These are phyloP conservation scores for Daldinia grandis DNA, from an alignment of 495 filamentous ascomycete species.

Conservation along the genomic window DNA sequence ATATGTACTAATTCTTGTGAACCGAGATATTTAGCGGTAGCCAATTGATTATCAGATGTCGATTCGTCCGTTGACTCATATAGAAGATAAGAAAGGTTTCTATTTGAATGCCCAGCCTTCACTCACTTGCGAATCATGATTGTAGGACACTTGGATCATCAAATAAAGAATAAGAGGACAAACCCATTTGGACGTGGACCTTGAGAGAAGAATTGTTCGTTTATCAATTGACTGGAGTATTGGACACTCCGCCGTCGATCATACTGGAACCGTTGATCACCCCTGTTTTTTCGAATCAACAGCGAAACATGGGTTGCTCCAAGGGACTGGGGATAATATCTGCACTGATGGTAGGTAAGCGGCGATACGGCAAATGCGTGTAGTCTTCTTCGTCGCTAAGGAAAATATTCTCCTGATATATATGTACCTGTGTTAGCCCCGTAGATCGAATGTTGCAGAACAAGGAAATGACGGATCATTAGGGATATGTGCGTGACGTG, in stretches of 20 bases:
- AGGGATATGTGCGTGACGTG: not conserved
- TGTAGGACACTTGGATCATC: not conserved
- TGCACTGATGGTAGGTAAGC: slow-evolving; percentile 10
- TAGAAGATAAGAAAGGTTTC: not conserved
- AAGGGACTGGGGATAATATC: not conserved
- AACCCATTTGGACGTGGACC: not conserved
- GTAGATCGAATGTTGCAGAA: not conserved
- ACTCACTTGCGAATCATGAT: not conserved
- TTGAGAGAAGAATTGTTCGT: not conserved
- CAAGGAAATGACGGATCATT: not conserved
- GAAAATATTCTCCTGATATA: not conserved
- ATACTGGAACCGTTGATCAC: slow-evolving; percentile 21
- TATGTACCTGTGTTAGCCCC: not conserved
- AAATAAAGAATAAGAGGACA: not conserved
- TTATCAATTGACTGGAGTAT: slow-evolving; percentile 13
- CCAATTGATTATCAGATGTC: not conserved
- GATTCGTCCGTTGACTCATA: not conserved
- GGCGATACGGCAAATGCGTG: slow-evolving; percentile 1
- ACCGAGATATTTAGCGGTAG: not conserved
- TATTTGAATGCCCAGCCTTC: not conserved
- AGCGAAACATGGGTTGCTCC: slow-evolving; percentile 25
- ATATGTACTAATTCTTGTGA: not conserved
- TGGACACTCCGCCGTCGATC: slow-evolving; percentile 4
- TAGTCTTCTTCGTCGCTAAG: not conserved
- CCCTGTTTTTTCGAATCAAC: slow-evolving; percentile 23